Evolutionary conservation across 768 basidiomycete genomes (phyloP), one percentile per base, ranked within the genome.

Genomic region (Boletellus sp.): DNA sequence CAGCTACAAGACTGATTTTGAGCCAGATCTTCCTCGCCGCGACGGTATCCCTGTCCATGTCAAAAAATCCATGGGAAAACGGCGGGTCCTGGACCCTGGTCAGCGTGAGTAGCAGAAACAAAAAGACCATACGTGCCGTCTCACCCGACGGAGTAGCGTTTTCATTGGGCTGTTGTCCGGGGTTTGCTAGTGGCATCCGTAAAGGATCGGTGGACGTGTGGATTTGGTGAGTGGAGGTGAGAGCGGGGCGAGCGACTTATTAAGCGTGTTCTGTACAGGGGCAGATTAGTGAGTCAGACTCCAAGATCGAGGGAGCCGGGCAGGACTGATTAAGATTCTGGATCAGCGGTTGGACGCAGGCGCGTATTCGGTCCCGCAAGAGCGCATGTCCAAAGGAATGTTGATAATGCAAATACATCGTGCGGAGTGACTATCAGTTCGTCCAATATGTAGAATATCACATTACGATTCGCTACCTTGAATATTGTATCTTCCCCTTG

Each of bases 21-120:
- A 77, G 48, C 67, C 79, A 82, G 10, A 60, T 48, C 23, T 45
- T 58, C 17, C 80, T 71, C 16, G 70, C 66, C 1, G 43, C 38
- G 26, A 59, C 16, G n/a, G 64, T 70, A 12, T 49, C 66, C 38
- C 16, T 53, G 53, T 68, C 66, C 22, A 20, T 56, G 43, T 71
- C 68, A 28, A 59, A 62, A 26, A 66, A 24, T n/a, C 33, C 51
- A 54, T 70, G 67, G 9, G 64, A 56, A 45, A 66, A 71, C 5
- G 63, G 68, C 19, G 17, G 51, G 20, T 67, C 60, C 56, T 66
- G 23, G 6, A 17, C 10, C 13, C 24, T 16, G 37, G 38, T 56
- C 33, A 66, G 55, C 22, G 22, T 17, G 7, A 22, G 20, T 28
- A n/a, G n/a, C n/a, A 20, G 38, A 7, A 37, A 22, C 11, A 39